These are phyloP conservation scores for Zoysia japonica DNA, from an alignment of 176 grass and related monocot genomes.

Conservation along the genomic window DNA sequence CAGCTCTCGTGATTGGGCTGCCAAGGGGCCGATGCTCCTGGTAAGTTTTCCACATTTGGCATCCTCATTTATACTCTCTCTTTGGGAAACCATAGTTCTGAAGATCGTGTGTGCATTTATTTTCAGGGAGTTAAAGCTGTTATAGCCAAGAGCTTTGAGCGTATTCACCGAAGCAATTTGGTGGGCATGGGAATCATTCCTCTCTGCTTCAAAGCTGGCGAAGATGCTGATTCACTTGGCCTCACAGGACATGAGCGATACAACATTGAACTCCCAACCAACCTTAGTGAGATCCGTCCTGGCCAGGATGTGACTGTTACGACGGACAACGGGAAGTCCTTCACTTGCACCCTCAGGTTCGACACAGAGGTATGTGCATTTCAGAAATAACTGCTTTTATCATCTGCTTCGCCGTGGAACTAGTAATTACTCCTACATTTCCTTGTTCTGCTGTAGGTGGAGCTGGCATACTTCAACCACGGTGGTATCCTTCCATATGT, in stretches of 20 bases:
- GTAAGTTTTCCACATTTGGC: conserved; percentile 41
- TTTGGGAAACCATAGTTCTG: conserved; percentile 11
- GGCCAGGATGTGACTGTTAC: conserved; percentile 83
- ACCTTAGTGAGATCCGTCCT: conserved; percentile 70
- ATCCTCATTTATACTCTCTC: background rate
- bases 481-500: conserved; percentile 93
- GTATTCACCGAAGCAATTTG: conserved; percentile 96
- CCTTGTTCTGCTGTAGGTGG: conserved; percentile 62
- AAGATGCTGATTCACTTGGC: conserved; percentile 85
- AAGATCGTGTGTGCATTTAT: background rate
- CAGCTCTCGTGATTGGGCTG: conserved; percentile 98
- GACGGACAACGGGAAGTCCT: conserved; percentile 72
- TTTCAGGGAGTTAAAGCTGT: conserved; percentile 95
- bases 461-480: conserved; percentile 90
- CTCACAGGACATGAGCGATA: conserved; percentile 89
- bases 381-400: background rate
- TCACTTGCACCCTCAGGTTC: conserved; percentile 66
- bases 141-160: conserved; percentile 96
- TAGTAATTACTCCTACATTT: background rate
- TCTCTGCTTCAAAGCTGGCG: conserved; percentile 80
- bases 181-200: conserved; percentile 98
- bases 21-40: conserved; percentile 93
- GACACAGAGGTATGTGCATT: conserved; percentile 83
- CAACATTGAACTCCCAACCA: conserved; percentile 69
- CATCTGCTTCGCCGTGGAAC: background rate